Evolutionary conservation across 345 rosid genomes (phyloP), one percentile per base, ranked within the genome.

Genomic region (Garcia nutans): DNA sequence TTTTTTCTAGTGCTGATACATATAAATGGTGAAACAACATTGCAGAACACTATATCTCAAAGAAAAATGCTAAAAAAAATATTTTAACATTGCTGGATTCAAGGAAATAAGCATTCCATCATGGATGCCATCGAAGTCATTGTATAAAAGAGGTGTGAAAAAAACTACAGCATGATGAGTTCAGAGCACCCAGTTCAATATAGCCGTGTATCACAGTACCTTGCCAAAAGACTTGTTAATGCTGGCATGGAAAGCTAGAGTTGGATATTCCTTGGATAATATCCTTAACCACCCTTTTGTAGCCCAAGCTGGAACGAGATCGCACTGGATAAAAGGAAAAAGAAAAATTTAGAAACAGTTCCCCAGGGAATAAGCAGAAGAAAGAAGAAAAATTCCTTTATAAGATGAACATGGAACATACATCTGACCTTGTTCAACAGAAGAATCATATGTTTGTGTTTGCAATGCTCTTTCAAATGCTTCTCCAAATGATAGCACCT

Each of bases 161-260:
- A 62, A 60, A 65, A 65, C 37, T 42, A 15, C 49, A 65, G 22
- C 62, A 54, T 49, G 9, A 45, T 20, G 26, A 57, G 28, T n/a
- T 12, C 5, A 60, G 58, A 22, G 20, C 41, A 68, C 71, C 26
- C 10, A 33, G 24, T 66, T 61, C 54, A 63, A 59, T 11, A 20
- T 11, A n/a, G 23, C 16, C 16, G 15, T 47, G 7, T 37, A 37
- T 37, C 6, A 68, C 23, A 15, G 15, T 85, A 95, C 97, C 97
- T 93, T 96, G 77, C 99, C 99, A 70, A 96, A 96, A 61, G 98
- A 89, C 86, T 89, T 93, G 78, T 83, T 93, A 59, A 92, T 79
- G 57, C 99, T 92, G 12, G 99, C 99, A 86, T 96, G 99, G 86
- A 96, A 96, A 19, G 99, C 99, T 67, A 96, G 83, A 77, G 93